Conservation (phyloP, 108 stramenopile genomes). For the Parietichytrium sp. region DNA sequence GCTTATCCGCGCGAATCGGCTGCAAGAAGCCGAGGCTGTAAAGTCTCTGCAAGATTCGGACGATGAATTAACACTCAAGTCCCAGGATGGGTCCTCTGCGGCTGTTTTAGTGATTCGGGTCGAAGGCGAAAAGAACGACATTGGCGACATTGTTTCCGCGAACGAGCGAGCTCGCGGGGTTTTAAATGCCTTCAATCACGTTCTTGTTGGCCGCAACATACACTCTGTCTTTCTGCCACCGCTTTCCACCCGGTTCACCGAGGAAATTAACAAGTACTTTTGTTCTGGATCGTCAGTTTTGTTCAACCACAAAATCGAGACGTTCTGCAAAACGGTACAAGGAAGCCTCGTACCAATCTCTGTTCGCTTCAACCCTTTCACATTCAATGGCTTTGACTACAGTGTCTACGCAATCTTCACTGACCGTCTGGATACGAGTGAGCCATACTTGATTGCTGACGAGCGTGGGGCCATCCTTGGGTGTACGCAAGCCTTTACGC, state of each 20-base stretch:
- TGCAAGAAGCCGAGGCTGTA: background rate
- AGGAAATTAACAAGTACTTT: background rate
- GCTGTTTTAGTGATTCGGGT: no score
- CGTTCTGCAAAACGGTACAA: background rate
- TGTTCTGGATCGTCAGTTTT: background rate
- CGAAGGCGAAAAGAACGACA: no score
- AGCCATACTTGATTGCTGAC: no score
- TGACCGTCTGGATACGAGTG: no score
- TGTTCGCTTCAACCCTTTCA: background rate
- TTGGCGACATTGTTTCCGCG: constrained; percentile 21
- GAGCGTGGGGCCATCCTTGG: no score
- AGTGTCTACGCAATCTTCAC: background rate
- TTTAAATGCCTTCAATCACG: background rate
- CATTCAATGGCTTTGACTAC: background rate
- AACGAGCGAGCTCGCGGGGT: background rate
- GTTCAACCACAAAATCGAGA: background rate
- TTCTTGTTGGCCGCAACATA: background rate
- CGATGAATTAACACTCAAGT: no score
- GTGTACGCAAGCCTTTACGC: no score
- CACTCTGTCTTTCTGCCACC: background rate
- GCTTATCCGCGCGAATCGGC: background rate
- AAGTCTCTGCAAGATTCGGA: no score
- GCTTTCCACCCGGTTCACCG: background rate
- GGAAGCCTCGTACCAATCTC: background rate
- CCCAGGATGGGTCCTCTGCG: no score